phyloP scores from a whole-genome alignment of 2,329 filamentous ascomycete genomes.

The Penicillium concentricum region DNA sequence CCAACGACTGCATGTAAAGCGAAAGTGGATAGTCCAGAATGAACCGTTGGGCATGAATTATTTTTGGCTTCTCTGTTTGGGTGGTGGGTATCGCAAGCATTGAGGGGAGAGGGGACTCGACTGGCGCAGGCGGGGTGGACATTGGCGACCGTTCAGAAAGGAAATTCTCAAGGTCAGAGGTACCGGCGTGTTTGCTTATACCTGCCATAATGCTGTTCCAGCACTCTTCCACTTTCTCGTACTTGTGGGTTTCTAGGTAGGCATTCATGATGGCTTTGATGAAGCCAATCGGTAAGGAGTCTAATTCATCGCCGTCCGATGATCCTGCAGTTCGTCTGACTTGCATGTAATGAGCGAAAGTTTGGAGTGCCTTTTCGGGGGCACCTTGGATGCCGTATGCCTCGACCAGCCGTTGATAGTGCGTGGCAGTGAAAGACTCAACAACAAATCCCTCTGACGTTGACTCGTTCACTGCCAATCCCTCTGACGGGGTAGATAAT shows the following conservation, averaged over 20 bases:
- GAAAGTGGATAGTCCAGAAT: constrained; percentile 51
- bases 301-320: constrained; percentile 13
- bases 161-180: constrained; percentile 30
- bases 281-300: constrained; percentile 54
- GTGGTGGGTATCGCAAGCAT: neutral
- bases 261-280: constrained; percentile 67
- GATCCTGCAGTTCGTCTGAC: constrained; percentile 8
- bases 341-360: constrained; percentile 55
- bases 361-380: constrained; percentile 51
- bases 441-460: constrained; percentile 33
- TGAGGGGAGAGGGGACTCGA: neutral
- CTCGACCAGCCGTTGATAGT: constrained; percentile 58
- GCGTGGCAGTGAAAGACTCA: constrained; percentile 49
- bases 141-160: neutral
- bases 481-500: constrained; percentile 28
- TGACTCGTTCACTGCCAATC: no score
- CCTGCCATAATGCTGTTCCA: constrained; percentile 64
- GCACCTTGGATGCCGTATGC: constrained; percentile 52
- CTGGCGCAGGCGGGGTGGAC: neutral
- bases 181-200: constrained; percentile 47
- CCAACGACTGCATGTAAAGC: constrained; percentile 54
- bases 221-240: constrained; percentile 60
- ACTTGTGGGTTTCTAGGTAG: constrained; percentile 58
- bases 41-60: constrained; percentile 47
- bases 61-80: constrained; percentile 4